phyloP scores from a whole-genome alignment of 129 eudicot genomes.

The Centaurea solstitialis region DNA sequence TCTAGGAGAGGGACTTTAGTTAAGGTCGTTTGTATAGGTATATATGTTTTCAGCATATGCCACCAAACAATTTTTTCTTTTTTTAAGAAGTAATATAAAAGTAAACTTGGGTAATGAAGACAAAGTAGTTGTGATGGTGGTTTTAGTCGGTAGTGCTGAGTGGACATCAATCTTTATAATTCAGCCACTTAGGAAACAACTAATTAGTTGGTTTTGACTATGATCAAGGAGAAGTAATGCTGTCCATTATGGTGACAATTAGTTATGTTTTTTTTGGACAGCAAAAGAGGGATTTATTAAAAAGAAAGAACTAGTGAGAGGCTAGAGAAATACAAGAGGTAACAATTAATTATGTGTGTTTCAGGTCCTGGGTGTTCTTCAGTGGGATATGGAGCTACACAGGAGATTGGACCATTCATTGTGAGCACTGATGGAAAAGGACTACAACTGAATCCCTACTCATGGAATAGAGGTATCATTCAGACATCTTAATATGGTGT shows the following conservation, averaged over 20 bases:
- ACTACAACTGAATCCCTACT: conserved; percentile 55
- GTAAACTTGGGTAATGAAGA: not conserved
- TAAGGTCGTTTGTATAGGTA: too few species aligned
- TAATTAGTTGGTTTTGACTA: conserved; percentile 13
- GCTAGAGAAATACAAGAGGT: too few species aligned
- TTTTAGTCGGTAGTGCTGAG: conserved; percentile 6
- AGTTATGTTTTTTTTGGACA: too few species aligned
- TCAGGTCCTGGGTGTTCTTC: conserved; percentile 97
- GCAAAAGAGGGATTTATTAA: too few species aligned
- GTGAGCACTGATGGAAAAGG: conserved; percentile 49
- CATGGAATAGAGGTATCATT: conserved; percentile 63
- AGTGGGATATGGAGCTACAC: conserved; percentile 95
- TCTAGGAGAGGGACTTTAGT: too few species aligned
- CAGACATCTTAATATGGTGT: too few species aligned
- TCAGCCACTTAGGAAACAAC: not conserved
- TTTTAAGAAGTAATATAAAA: not conserved
- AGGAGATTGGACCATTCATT: conserved; percentile 86
- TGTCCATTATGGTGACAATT: conserved; percentile 37
- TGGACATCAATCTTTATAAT: conserved; percentile 18
- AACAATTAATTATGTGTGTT: conserved; percentile 31
- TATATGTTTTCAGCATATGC: too few species aligned
- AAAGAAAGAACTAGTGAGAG: too few species aligned
- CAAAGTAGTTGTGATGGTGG: conserved; percentile 5
- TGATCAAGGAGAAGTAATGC: not conserved
- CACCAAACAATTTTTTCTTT: too few species aligned